These are phyloP conservation scores for Saksenaea vasiformis DNA, from an alignment of 371 early-diverging fungal genomes.

Conservation along the genomic window DNA sequence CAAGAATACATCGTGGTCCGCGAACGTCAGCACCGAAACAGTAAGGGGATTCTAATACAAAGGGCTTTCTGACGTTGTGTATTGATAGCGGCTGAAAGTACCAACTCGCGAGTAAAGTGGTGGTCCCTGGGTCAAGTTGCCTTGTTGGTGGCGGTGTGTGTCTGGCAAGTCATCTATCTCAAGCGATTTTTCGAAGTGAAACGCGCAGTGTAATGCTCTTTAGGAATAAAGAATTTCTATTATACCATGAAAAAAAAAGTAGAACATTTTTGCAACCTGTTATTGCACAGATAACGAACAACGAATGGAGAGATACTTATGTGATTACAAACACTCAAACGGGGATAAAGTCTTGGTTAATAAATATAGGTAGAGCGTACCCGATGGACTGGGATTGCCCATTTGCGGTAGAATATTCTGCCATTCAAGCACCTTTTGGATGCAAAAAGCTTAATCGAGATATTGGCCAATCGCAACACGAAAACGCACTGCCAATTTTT, in stretches of 20 bases:
- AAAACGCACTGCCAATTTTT: conserved; percentile 6
- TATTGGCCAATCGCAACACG: conserved; percentile 6
- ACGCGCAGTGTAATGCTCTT: conserved; percentile 59
- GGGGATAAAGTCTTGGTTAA: no score
- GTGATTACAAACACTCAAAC: no score
- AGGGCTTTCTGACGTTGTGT: not conserved
- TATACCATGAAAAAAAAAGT: no score
- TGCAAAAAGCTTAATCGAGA: not conserved
- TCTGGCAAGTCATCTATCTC: conserved; percentile 74
- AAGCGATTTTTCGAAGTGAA: conserved; percentile 80
- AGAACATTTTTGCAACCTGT: no score
- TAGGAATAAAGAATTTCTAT: not conserved
- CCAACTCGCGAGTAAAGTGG: conserved; percentile 77
- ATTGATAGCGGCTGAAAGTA: conserved; percentile 70
- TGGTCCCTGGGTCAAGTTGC: conserved; percentile 74
- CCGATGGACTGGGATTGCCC: no score
- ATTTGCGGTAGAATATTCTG: no score
- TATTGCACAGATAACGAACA: no score
- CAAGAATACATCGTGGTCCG: conserved; percentile 75
- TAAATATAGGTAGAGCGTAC: no score
- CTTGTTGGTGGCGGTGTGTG: conserved; percentile 64
- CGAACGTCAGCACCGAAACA: conserved; percentile 70
- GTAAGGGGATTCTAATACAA: conserved; percentile 45
- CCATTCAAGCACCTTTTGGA: no score
- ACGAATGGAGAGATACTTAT: no score